Evolutionary conservation across 202 grass and related monocot species (phyloP).

Genomic region (Panicum virgatum): DNA sequence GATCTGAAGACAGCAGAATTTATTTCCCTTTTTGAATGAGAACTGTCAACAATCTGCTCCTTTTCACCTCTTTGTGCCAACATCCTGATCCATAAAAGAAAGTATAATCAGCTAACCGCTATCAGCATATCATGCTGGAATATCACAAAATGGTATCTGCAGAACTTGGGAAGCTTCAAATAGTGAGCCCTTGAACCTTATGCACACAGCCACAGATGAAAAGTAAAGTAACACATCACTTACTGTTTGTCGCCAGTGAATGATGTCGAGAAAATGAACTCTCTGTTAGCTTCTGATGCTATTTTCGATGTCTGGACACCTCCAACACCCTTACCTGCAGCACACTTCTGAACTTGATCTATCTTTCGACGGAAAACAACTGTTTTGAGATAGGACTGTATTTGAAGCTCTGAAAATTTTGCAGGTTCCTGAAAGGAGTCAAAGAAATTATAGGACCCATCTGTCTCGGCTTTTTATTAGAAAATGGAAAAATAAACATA

Average conservation of each 20-base stretch:
- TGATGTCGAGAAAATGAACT: constrained; percentile 96
- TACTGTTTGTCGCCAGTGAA: constrained; percentile 99
- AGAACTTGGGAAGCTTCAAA: constrained; percentile 3
- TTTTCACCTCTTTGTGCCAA: constrained; percentile 61
- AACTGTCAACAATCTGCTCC: constrained; percentile 47
- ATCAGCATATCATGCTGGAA: constrained; percentile 6
- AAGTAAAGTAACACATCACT: constrained; percentile 40
- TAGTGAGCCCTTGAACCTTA: constrained; percentile 14
- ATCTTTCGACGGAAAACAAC: constrained; percentile 94
- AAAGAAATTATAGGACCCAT: constrained; percentile 16
- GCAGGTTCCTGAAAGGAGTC: constrained; percentile 63
- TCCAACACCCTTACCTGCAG: constrained; percentile 73
- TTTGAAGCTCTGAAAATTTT: constrained; percentile 98
- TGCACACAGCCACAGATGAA: constrained; percentile 15
- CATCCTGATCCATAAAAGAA: constrained; percentile 46
- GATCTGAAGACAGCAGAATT: constrained; percentile 47
- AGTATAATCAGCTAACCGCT: constrained; percentile 27
- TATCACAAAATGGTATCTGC: constrained; percentile 18
- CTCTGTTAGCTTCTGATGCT: constrained; percentile 94
- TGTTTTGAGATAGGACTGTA: constrained; percentile 98
- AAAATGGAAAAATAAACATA: neutral
- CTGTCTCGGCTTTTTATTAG: neutral
- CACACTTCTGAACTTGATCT: constrained; percentile 76
- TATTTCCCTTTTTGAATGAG: constrained; percentile 34
- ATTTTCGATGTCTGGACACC: constrained; percentile 90